A percentile compares a stretch with the other conserved stretches of the same genome.
Conservation (phyloP, 2,329 filamentous ascomycete species). For the Daldinia sp. region DNA sequence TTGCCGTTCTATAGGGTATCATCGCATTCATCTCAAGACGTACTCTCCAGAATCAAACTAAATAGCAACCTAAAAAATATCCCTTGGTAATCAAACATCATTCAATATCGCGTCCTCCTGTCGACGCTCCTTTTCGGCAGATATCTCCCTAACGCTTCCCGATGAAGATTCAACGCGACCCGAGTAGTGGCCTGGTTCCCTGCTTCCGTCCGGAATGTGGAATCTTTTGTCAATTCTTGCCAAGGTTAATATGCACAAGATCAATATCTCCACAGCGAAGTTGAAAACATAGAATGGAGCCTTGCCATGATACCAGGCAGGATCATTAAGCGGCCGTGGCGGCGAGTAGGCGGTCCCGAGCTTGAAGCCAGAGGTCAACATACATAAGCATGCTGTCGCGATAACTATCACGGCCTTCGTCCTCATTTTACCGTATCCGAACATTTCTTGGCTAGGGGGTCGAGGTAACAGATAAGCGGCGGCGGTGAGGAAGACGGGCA, state of each 20-base stretch:
- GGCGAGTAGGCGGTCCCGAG: constrained; percentile 47
- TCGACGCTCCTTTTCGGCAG: constrained; percentile 28
- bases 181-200: constrained; percentile 46
- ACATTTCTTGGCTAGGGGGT: constrained; percentile 47
- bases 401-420: constrained; percentile 50
- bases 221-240: constrained; percentile 48
- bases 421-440: constrained; percentile 50
- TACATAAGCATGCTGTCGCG: constrained; percentile 38
- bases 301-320: constrained; percentile 51
- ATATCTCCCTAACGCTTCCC: constrained; percentile 13
- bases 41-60: not conserved
- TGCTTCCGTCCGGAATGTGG: constrained; percentile 48
- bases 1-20: not conserved
- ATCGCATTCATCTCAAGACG: not conserved
- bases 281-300: constrained; percentile 54
- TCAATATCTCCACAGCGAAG: constrained; percentile 52
- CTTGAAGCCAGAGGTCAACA: constrained; percentile 48
- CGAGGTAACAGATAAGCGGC: constrained; percentile 48
- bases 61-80: not conserved
- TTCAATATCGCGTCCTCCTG: constrained; percentile 20
- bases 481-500: constrained; percentile 47
- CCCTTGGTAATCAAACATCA: constrained; percentile 12
- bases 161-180: constrained; percentile 15
- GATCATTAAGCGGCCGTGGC: constrained; percentile 40
- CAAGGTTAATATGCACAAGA: constrained; percentile 42